These are phyloP conservation scores for Cyberlindnera euphorbiiphila DNA, from an alignment of 805 yeast species.

Conservation along the genomic window DNA sequence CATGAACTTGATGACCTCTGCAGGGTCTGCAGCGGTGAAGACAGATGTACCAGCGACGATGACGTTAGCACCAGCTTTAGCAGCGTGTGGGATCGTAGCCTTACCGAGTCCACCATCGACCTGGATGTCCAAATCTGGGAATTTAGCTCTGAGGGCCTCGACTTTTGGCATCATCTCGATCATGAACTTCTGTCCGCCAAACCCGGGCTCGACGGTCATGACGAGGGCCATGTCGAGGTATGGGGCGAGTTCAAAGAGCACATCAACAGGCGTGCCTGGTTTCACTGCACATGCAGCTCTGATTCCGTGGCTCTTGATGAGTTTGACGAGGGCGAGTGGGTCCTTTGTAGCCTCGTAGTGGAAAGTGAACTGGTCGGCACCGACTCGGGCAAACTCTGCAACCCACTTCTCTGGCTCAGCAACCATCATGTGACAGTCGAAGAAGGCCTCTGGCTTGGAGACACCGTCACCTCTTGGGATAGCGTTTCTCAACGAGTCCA, in stretches of 20 bases:
- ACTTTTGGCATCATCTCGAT: slow-evolving; percentile 96
- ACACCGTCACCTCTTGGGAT: slow-evolving; percentile 61
- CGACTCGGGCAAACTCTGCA: slow-evolving; percentile 83
- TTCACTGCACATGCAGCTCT: slow-evolving; percentile 92
- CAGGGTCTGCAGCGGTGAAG: slow-evolving; percentile 79
- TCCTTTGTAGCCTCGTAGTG: slow-evolving; percentile 89
- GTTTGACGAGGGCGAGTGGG: slow-evolving; percentile 67
- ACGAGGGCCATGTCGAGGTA: slow-evolving; percentile 90
- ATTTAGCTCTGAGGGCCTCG: slow-evolving; percentile 62
- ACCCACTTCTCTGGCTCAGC: slow-evolving; percentile 91
- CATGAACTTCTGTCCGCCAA: slow-evolving; percentile 98
- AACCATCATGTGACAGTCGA: slow-evolving; percentile 99
- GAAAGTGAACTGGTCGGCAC: slow-evolving; percentile 95
- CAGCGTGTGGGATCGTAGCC: slow-evolving; percentile 80
- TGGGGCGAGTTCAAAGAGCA: slow-evolving; percentile 68
- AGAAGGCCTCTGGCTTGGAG: slow-evolving; percentile 47
- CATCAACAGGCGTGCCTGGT: slow-evolving; percentile 89
- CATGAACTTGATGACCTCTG: slow-evolving; percentile 65
- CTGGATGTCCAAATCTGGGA: slow-evolving; percentile 81
- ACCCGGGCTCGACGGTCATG: slow-evolving; percentile 99
- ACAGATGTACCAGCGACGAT: slow-evolving; percentile 97
- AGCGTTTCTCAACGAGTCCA: slow-evolving; percentile 67
- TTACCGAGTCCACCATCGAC: slow-evolving; percentile 96
- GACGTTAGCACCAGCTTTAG: slow-evolving; percentile 97
- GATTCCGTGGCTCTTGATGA: slow-evolving; percentile 78